A percentile compares a stretch with the other conserved stretches of the same genome.
Conservation (phyloP, 768 basidiomycete genomes). For the Lyophyllum shimeji region DNA sequence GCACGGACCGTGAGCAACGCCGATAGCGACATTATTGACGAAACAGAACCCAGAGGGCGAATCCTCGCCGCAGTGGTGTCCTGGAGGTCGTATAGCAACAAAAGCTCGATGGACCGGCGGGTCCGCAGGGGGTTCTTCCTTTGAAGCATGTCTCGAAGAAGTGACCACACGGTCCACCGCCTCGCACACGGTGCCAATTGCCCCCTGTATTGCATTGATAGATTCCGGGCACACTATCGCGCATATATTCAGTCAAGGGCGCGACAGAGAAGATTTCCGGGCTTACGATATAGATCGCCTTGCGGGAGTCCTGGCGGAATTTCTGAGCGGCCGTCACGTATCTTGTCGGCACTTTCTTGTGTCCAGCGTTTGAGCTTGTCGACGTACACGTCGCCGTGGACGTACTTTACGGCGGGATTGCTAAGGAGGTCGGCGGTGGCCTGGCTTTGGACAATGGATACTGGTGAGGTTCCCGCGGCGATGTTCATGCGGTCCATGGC, state of each 20-base stretch:
- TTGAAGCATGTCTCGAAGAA: constrained; percentile 10
- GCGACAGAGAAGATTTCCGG: background rate
- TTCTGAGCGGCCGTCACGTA: constrained; percentile 64
- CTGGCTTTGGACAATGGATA: constrained; percentile 52
- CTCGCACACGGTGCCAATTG: constrained; percentile 82
- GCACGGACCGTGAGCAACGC: constrained; percentile 80
- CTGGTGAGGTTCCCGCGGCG: constrained; percentile 21
- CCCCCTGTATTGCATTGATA: constrained; percentile 75
- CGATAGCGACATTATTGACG: constrained; percentile 90
- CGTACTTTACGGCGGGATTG: constrained; percentile 66
- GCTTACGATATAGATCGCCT: constrained; percentile 82
- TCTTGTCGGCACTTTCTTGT: constrained; percentile 57
- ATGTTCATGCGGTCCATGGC: constrained; percentile 48
- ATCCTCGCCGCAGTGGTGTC: constrained; percentile 69
- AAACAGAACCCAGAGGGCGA: constrained; percentile 94
- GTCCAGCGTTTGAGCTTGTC: constrained; percentile 63
- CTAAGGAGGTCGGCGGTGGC: constrained; percentile 55
- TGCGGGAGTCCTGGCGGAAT: constrained; percentile 73
- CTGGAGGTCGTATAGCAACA: background rate
- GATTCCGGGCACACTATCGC: constrained; percentile 74
- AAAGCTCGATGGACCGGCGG: constrained; percentile 25
- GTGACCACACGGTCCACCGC: constrained; percentile 72
- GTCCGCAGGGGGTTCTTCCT: constrained; percentile 1
- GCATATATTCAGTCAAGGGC: background rate
- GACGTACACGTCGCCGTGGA: constrained; percentile 68